Evolutionary conservation across 2,329 filamentous ascomycete genomes (phyloP), one percentile per base, ranked within the genome.

Genomic region (Aspergillus ochraceoroseus): DNA sequence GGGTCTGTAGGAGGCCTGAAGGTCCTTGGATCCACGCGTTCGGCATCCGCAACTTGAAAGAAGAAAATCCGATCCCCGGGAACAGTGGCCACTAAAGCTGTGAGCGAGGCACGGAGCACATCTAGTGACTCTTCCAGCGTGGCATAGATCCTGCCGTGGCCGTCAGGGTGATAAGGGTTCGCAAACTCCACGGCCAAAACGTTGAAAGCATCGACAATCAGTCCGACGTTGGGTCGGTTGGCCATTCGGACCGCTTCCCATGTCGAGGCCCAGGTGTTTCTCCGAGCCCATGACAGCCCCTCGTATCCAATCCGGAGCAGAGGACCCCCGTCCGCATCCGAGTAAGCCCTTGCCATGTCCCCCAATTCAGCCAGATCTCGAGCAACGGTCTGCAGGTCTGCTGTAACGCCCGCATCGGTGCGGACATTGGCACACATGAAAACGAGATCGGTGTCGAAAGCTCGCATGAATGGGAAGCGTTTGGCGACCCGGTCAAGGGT

Each of bases 351-450:
- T 1, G 60, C 60, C 53, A 62, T 57, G 17, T 61, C 57, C 1
- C 59, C 59, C 3, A 63, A 37, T 17, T 63, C 58, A 0, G 58
- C 58, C 2, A 63, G 39, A 34, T 63, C 60, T 18, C 36, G 37
- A 1, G 60, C 58, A 4, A 62, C 59, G 1, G 47, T 53, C 32
- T 58, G 54, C 3, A 62, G 43, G 43, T 63, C 59, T 0, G 55
- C 49, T 0, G 60, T 63, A 4, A 60, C 56, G 0, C 57, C 54
- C n/a, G 19, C 18, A 15, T 62, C 58, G 3, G 44, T 54, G 6
- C 58, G 57, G 28, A 60, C 57, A 27, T 41, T 63, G n/a, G 60
- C 54, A 34, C 59, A 63, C 56, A 63, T 56, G 23, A 62, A 63
- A 0, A 63, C 59, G 3, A 63, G 49, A 23, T 62, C 60, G 5